A percentile compares a stretch with the other conserved stretches of the same genome.
These are phyloP conservation scores for Silene vulgaris DNA, from an alignment of 179 eudicot genomes.

Conservation along the genomic window DNA sequence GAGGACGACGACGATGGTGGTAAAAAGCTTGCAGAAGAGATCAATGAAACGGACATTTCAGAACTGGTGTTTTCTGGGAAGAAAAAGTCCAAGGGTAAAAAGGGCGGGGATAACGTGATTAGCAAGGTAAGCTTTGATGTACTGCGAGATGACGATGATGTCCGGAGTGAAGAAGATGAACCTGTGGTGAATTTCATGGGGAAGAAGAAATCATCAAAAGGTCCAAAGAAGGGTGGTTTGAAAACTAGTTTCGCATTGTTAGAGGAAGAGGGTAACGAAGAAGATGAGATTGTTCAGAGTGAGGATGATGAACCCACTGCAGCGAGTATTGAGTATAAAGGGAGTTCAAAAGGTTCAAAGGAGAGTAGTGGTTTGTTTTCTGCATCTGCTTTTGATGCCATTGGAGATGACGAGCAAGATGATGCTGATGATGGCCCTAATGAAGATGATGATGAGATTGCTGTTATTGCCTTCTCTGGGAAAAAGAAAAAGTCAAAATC, in stretches of 20 bases:
- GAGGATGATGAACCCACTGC: slow-evolving; percentile 36
- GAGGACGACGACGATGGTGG: no score
- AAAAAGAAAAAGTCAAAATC: slow-evolving; percentile 56
- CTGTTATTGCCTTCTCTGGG: slow-evolving; percentile 44
- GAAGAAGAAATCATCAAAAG: slow-evolving; percentile 57
- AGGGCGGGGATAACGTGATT: no score
- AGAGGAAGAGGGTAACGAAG: slow-evolving; percentile 41
- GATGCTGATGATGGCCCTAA: slow-evolving; percentile 26
- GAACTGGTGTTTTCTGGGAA: no score
- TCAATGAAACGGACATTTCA: no score
- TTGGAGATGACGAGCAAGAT: slow-evolving; percentile 40
- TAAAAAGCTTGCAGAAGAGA: no score
- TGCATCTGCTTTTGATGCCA: slow-evolving; percentile 38
- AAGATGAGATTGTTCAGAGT: slow-evolving; percentile 18
- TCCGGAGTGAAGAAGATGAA: slow-evolving; percentile 33
- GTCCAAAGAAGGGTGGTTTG: slow-evolving; percentile 33
- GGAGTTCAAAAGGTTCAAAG: slow-evolving; percentile 48
- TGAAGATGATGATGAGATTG: slow-evolving; percentile 41
- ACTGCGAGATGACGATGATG: no score
- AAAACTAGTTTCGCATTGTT: slow-evolving; percentile 43
- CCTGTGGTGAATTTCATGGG: slow-evolving; percentile 37
- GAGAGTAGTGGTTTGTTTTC: slow-evolving; percentile 31
- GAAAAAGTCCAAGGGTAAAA: no score
- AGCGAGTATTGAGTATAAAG: slow-evolving; percentile 36
- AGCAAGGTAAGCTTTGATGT: no score